These are phyloP conservation scores for Termitomyces sp. DNA, from an alignment of 1,284 basidiomycete species.

Conservation along the genomic window DNA sequence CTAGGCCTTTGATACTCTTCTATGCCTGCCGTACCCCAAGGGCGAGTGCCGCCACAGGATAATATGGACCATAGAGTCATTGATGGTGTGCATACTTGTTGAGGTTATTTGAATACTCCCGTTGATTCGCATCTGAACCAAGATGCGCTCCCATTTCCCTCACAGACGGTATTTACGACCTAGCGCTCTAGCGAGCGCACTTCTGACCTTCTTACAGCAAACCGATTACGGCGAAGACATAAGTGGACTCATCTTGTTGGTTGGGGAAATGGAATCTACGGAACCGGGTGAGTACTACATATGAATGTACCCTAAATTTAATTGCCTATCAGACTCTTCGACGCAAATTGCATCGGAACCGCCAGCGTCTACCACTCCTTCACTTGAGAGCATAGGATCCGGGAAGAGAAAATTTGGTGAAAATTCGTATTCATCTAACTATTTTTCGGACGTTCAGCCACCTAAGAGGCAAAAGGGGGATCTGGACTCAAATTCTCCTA, in stretches of 20 bases:
- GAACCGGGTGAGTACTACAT: not conserved
- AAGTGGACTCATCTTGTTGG: not conserved
- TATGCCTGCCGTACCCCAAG: not conserved
- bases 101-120: not conserved
- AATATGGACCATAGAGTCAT: not conserved
- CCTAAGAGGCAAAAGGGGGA: constrained; percentile 4
- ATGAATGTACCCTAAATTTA: not conserved
- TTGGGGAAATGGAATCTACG: not conserved
- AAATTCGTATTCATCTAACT: not conserved
- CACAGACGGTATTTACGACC: constrained; percentile 4
- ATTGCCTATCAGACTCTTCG: not conserved
- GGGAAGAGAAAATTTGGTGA: constrained; percentile 6
- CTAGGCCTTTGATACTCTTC: not conserved
- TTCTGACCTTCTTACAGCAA: constrained; percentile 2
- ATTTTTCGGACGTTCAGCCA: not conserved
- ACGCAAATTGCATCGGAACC: constrained; percentile 8
- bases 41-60: not conserved
- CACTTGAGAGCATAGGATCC: not conserved
- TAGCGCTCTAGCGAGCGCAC: not conserved
- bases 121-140: not conserved
- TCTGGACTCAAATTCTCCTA: not conserved
- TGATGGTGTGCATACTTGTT: not conserved
- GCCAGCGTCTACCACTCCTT: constrained; percentile 1
- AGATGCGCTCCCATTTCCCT: constrained; percentile 5
- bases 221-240: constrained; percentile 16